phyloP scores from a whole-genome alignment of 768 basidiomycete genomes.

The Tricholoma matsutake region DNA sequence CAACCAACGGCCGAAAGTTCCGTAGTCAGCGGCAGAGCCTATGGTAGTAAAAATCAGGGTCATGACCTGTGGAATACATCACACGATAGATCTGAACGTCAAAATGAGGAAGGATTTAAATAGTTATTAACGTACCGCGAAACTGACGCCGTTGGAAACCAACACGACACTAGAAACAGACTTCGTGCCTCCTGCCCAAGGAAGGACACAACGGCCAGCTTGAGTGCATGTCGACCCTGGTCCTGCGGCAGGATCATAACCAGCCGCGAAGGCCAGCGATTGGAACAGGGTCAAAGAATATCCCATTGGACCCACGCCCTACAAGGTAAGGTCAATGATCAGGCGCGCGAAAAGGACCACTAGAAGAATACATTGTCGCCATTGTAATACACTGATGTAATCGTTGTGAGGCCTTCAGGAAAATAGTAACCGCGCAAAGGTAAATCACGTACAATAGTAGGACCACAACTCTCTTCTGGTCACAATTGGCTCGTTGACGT shows the following conservation, averaged over 20 bases:
- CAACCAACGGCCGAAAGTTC: constrained; percentile 75
- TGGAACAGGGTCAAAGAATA: constrained; percentile 32
- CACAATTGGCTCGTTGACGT: constrained; percentile 61
- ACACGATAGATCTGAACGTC: not conserved
- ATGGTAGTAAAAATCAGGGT: constrained; percentile 80
- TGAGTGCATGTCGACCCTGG: constrained; percentile 68
- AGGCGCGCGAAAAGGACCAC: not conserved
- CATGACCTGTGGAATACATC: constrained; percentile 50
- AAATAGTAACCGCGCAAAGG: not conserved
- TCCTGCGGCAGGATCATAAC: constrained; percentile 67
- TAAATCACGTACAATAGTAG: constrained; percentile 1
- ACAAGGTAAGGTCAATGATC: not conserved
- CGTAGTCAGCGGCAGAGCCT: constrained; percentile 71
- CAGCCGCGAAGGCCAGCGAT: constrained; percentile 65
- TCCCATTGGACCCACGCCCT: constrained; percentile 68
- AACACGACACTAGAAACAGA: constrained; percentile 75
- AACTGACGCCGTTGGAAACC: constrained; percentile 71
- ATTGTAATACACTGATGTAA: constrained; percentile 67
- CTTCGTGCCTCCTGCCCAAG: constrained; percentile 73
- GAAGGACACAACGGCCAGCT: constrained; percentile 75
- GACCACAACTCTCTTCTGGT: constrained; percentile 75
- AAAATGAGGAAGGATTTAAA: not conserved
- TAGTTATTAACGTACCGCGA: constrained; percentile 51
- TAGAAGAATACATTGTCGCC: constrained; percentile 62
- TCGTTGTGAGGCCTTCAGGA: not conserved